Evolutionary conservation across 305 asterid species (phyloP).

Genomic region (Fraxinus xanthoxyloides): DNA sequence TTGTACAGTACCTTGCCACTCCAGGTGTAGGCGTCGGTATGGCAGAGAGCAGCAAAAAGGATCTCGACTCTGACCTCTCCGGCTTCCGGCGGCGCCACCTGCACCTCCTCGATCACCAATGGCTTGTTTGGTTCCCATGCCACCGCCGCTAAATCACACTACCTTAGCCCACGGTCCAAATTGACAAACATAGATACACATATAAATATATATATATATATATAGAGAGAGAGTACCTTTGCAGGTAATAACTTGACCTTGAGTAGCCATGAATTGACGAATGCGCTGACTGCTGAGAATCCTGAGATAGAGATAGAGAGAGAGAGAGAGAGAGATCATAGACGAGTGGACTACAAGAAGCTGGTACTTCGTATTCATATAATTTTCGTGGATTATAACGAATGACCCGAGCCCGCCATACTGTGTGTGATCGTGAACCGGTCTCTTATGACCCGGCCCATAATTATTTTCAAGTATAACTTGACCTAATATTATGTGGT

Average conservation of each 20-base stretch:
- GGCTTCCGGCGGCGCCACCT: constrained; percentile 97
- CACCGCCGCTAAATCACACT: constrained; percentile 71
- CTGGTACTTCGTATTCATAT: neutral
- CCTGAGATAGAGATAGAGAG: neutral
- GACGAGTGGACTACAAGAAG: neutral
- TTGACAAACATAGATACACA: neutral
- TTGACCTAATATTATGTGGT: neutral
- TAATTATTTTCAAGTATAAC: neutral
- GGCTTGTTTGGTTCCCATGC: constrained; percentile 99
- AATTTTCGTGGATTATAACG: neutral
- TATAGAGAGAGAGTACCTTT: constrained; percentile 51
- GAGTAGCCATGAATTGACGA: constrained; percentile 57
- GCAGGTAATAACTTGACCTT: constrained; percentile 97
- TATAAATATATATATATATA: neutral
- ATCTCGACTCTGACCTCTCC: constrained; percentile 89
- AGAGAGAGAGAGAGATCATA: neutral
- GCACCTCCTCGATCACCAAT: constrained; percentile 91
- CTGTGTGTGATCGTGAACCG: neutral
- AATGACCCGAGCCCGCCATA: neutral
- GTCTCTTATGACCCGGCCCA: neutral
- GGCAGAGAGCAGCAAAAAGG: constrained; percentile 90
- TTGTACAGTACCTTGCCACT: constrained; percentile 75
- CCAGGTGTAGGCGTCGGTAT: constrained; percentile 97
- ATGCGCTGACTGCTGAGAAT: no score
- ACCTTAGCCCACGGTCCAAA: constrained; percentile 10